A percentile compares a stretch with the other conserved stretches of the same genome.
Conservation (phyloP, 2,329 filamentous ascomycete species). For the Monosporascus sp. region DNA sequence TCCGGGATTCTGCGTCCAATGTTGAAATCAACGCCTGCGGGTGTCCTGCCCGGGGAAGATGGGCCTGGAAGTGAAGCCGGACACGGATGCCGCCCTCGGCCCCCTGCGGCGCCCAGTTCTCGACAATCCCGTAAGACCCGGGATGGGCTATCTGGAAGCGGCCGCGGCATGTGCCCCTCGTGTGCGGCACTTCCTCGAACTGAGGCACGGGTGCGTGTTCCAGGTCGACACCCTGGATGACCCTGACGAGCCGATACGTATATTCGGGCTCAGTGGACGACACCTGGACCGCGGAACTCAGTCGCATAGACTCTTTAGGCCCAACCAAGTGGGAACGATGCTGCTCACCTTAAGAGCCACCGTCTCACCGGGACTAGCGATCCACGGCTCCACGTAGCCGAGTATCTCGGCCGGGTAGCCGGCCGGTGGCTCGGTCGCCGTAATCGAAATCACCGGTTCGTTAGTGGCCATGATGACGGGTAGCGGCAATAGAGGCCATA, state of each 20-base stretch:
- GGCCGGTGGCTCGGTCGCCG: not conserved
- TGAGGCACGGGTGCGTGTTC: constrained; percentile 5
- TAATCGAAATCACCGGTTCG: not conserved
- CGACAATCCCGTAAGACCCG: constrained; percentile 6
- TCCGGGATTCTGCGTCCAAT: not conserved
- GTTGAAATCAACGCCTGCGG: constrained; percentile 6
- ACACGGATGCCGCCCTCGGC: constrained; percentile 1
- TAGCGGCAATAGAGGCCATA: too few species aligned
- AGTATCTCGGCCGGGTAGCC: constrained; percentile 5
- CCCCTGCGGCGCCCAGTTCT: not conserved
- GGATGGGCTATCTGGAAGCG: constrained; percentile 2
- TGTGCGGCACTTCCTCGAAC: constrained; percentile 2
- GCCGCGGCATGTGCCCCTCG: not conserved
- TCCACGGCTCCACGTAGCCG: constrained; percentile 6
- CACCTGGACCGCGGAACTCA: constrained; percentile 2
- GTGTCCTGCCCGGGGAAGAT: constrained; percentile 3
- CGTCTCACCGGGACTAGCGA: constrained; percentile 5
- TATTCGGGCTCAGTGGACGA: constrained; percentile 10
- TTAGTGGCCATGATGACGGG: not conserved
- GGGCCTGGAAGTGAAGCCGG: constrained; percentile 9
- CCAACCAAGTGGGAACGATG: too few species aligned
- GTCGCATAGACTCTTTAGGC: too few species aligned
- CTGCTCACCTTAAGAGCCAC: constrained; percentile 4
- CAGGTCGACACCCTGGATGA: constrained; percentile 8
- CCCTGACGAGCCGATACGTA: constrained; percentile 8